These are phyloP conservation scores for Blastobotrys proliferans DNA, from an alignment of 1,139 yeast genomes.

Conservation along the genomic window DNA sequence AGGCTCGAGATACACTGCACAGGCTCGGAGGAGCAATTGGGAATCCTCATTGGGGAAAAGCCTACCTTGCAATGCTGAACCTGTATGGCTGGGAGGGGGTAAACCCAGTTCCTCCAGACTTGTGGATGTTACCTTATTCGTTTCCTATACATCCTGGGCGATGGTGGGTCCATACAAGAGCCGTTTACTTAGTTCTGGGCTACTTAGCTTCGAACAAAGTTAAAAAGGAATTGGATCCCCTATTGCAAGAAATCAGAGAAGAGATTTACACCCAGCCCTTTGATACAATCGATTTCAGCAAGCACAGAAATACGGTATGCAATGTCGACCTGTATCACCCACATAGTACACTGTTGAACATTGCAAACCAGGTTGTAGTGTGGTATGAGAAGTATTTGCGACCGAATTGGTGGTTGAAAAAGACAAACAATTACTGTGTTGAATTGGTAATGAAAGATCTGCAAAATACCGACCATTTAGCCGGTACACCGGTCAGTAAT, in stretches of 20 bases:
- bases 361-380: constrained; percentile 57
- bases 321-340: constrained; percentile 94
- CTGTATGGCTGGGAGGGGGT: constrained; percentile 95
- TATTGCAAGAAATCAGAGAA: constrained; percentile 58
- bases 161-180: constrained; percentile 99
- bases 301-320: constrained; percentile 79
- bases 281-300: constrained; percentile 60
- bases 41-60: constrained; percentile 97
- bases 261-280: constrained; percentile 73
- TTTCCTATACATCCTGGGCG: constrained; percentile 88
- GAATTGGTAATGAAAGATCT: constrained; percentile 71
- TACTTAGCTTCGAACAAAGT: constrained; percentile 61
- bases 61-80: constrained; percentile 78
- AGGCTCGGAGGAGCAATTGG: constrained; percentile 85
- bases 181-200: constrained; percentile 84
- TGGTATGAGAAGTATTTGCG: constrained; percentile 65
- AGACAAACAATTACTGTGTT: constrained; percentile 51
- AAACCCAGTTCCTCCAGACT: constrained; percentile 96
- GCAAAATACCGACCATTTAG: constrained; percentile 70
- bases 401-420: constrained; percentile 65
- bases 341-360: constrained; percentile 64
- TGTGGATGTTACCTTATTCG: constrained; percentile 81
- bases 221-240: constrained; percentile 58
- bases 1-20: constrained; percentile 68
- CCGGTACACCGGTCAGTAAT: constrained; percentile 92